Base-by-base conservation (phyloP, 2,329 filamentous ascomycete genomes). In the Colletotrichum phormii region DNA sequence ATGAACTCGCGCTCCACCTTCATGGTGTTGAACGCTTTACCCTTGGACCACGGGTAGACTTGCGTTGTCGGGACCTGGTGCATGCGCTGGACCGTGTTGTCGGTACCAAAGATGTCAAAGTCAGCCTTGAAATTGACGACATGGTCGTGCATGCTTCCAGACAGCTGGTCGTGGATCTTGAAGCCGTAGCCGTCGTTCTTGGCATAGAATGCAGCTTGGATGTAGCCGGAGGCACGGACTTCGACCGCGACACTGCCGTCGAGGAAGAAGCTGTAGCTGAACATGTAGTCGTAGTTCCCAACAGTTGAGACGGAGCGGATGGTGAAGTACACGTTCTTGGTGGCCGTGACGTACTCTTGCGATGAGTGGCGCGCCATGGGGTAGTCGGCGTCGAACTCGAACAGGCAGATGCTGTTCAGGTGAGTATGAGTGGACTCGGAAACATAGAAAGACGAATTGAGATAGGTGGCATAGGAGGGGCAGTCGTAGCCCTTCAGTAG, bases 111-210 rank as follows among this genome's bases (percentile, higher is more conserved):
- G 37, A 89, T 83, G 75, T 89, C 87, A 29, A 89, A 81, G 77
- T 89, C 88, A 57, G 83, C 84, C 76, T 89, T 89, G 81, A 85
- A 89, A 75, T 86, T 89, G 49, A 89, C 76, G 0, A 89, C 86
- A 75, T 90, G 88, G 77, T 89, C 86, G 77, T 90, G 88, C 82
- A 89, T 88, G 33, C 82, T 84, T 6, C 86, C 86, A 0, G 82
- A 83, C 1, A 88, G 79, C 31, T 80, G 78, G 66, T 88, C 85
- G 72, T 87, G 84, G 60, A 89, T 87, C 37, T 83, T 79, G 76
- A 82, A 89, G 6, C 87, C 87, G 68, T 88, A 89, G 64, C 85
- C 84, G 1, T 82, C 77, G 61, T 86, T 86, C 51, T 84, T 77
- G 2, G 81, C 81, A 63, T 82, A 87, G 77, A 83, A 87, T 0